Percentiles rank a stretch among this genome's conserved stretches.
Evolutionary conservation across 495 filamentous ascomycete genomes (phyloP).

Genomic region (Astrocystis sublimbata): DNA sequence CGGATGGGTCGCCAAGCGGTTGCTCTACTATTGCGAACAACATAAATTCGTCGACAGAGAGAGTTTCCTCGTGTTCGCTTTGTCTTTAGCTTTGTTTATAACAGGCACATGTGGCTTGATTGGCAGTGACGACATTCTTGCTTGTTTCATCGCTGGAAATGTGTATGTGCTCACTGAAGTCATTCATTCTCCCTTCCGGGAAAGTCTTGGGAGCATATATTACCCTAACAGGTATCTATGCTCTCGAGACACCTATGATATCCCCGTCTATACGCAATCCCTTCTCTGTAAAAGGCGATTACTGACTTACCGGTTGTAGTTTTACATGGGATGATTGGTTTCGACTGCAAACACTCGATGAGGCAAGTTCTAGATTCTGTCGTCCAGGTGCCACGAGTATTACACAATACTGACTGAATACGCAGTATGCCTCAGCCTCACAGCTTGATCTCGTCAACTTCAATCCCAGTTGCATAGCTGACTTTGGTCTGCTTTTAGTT

Average conservation of each 20-base stretch:
- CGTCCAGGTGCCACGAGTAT: background rate
- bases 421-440: conserved; percentile 5
- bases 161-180: no score
- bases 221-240: no score
- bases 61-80: conserved; percentile 77
- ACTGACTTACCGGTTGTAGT: no score
- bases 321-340: conserved; percentile 96
- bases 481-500: conserved; percentile 31
- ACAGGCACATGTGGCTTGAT: conserved; percentile 85
- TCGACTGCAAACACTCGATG: conserved; percentile 81
- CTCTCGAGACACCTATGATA: no score
- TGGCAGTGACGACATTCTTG: conserved; percentile 88
- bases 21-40: conserved; percentile 82
- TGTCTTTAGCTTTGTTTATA: conserved; percentile 67
- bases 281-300: no score
- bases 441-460: background rate
- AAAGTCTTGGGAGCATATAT: no score
- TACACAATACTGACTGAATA: conserved; percentile 5
- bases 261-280: no score
- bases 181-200: no score
- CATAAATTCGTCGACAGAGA: conserved; percentile 84
- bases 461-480: background rate
- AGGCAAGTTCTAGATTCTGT: conserved; percentile 37
- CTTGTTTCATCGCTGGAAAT: conserved; percentile 93
- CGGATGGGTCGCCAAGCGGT: conserved; percentile 77